Percentiles rank a stretch among this genome's conserved stretches.
Evolutionary conservation across 768 basidiomycete genomes (phyloP).

Genomic region (Punctularia strigosozonata): DNA sequence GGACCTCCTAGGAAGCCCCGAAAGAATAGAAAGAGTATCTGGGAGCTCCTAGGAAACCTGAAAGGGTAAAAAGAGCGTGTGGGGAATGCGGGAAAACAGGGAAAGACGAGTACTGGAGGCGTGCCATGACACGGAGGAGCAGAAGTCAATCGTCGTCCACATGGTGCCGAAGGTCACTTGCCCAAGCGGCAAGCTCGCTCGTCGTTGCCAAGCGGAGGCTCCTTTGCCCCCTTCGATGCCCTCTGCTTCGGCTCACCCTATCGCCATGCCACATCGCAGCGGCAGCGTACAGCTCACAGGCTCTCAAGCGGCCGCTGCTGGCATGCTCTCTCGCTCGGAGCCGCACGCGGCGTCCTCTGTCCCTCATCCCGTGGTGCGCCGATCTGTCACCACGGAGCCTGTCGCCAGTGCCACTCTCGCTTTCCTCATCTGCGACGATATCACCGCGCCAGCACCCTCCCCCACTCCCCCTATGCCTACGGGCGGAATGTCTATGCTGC

Average conservation of each 20-base stretch:
- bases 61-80: too few species aligned
- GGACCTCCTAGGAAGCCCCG: too few species aligned
- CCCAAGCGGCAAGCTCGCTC: conserved; percentile 46
- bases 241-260: conserved; percentile 15
- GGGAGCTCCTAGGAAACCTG: too few species aligned
- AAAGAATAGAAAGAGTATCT: too few species aligned
- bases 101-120: too few species aligned
- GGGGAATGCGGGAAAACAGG: too few species aligned
- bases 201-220: conserved; percentile 36
- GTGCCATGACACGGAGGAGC: conserved; percentile 17
- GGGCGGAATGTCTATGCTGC: too few species aligned
- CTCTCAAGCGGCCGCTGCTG: conserved; percentile 1
- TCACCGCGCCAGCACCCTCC: too few species aligned
- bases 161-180: conserved; percentile 31
- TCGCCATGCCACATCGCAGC: conserved; percentile 35
- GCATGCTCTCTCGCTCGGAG: conserved; percentile 37
- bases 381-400: conserved; percentile 17
- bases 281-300: conserved; percentile 4
- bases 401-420: conserved; percentile 5
- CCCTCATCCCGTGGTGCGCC: conserved; percentile 18
- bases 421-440: conserved; percentile 71
- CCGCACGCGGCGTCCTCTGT: conserved; percentile 30
- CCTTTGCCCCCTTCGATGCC: conserved; percentile 24
- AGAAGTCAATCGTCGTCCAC: conserved; percentile 14
- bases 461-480: too few species aligned